Conservation (phyloP, 2,329 filamentous ascomycete genomes). For the Pseudogymnoascus sp. region DNA sequence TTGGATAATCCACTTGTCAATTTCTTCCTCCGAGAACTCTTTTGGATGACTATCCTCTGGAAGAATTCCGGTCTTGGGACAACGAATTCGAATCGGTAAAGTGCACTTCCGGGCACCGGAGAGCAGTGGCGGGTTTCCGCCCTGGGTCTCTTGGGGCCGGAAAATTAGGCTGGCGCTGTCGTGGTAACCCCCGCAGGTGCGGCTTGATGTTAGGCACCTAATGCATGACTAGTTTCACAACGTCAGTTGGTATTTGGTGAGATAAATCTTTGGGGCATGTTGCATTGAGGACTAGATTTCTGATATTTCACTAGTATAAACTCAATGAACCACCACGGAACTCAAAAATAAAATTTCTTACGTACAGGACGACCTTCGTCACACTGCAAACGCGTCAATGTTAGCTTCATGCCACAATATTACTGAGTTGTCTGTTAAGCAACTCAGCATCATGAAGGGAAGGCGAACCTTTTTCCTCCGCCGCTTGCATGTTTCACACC, state of each 20-base stretch:
- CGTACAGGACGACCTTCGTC: slow-evolving; percentile 22
- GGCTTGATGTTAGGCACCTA: slow-evolving; percentile 18
- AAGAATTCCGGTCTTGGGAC: slow-evolving; percentile 17
- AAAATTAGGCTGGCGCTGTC: slow-evolving; percentile 7
- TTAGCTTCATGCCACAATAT: background rate
- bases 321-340: background rate
- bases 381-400: slow-evolving; percentile 13
- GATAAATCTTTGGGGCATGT: background rate
- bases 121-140: background rate
- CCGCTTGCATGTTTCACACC: slow-evolving; percentile 19
- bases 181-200: slow-evolving; percentile 18
- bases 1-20: slow-evolving; percentile 14
- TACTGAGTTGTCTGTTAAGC: background rate
- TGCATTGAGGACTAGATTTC: background rate
- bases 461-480: slow-evolving; percentile 19
- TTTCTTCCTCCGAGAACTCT: slow-evolving; percentile 16
- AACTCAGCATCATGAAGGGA: background rate
- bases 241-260: background rate
- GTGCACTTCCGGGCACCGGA: slow-evolving; percentile 19
- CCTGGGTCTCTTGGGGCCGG: slow-evolving; percentile 3
- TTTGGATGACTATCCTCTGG: slow-evolving; percentile 17
- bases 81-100: slow-evolving; percentile 16
- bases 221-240: slow-evolving; percentile 17
- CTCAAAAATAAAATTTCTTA: background rate
- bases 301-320: background rate